phyloP scores from a whole-genome alignment of 768 basidiomycete species.

The Favolaschia claudopus region DNA sequence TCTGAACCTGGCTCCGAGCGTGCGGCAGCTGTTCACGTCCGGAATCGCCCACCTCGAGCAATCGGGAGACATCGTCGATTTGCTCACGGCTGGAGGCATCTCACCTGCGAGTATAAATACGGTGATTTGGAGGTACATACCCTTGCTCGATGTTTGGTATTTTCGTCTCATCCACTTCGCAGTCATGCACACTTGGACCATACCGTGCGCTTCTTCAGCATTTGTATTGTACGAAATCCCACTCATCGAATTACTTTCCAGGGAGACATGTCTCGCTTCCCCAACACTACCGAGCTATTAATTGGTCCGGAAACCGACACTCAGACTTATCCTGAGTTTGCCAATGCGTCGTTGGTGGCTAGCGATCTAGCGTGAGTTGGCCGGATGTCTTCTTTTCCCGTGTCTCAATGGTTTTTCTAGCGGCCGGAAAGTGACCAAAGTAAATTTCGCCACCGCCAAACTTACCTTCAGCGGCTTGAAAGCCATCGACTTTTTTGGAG shows the following conservation, averaged over 20 bases:
- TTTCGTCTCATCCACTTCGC: not conserved
- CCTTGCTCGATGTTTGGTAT: not conserved
- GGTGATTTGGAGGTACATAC: slow-evolving; percentile 17
- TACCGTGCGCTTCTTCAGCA: no score
- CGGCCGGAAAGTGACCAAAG: slow-evolving; percentile 9
- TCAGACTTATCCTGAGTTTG: no score
- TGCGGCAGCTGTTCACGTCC: not conserved
- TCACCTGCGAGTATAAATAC: slow-evolving; percentile 11
- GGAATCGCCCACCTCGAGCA: not conserved
- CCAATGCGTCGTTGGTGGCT: no score
- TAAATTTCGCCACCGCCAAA: slow-evolving; percentile 11
- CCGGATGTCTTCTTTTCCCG: no score
- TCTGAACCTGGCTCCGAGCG: slow-evolving; percentile 1
- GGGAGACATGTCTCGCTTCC: no score
- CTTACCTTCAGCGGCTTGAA: slow-evolving; percentile 22
- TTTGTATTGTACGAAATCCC: no score
- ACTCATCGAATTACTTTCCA: no score
- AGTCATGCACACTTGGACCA: slow-evolving; percentile 21
- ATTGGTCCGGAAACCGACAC: no score
- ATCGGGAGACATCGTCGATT: slow-evolving; percentile 8
- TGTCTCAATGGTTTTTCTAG: not conserved
- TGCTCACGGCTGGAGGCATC: slow-evolving; percentile 15
- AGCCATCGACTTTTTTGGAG: slow-evolving; percentile 20
- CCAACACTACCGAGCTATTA: no score
- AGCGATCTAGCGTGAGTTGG: slow-evolving; percentile 24